Evolutionary conservation across 805 yeast species (phyloP).

Genomic region (Scheffersomyces coipomensis): DNA sequence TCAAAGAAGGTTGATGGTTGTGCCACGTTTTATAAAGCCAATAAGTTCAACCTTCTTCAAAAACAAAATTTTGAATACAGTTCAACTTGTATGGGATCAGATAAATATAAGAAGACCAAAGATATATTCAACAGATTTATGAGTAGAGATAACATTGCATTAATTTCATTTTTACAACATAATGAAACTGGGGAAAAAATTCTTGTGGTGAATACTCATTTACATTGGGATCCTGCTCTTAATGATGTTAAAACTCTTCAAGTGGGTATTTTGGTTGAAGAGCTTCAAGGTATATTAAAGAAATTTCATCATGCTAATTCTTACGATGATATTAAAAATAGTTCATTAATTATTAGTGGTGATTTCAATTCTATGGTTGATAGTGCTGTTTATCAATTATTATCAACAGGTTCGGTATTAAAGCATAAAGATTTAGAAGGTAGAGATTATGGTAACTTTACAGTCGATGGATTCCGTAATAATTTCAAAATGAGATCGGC

Average conservation of each 20-base stretch:
- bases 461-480: constrained; percentile 85
- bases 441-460: constrained; percentile 86
- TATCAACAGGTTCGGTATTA: constrained; percentile 77
- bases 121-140: constrained; percentile 94
- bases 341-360: constrained; percentile 87
- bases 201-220: constrained; percentile 84
- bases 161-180: constrained; percentile 73
- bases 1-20: constrained; percentile 96
- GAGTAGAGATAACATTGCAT: constrained; percentile 92
- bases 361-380: constrained; percentile 88
- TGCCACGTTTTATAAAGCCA: constrained; percentile 81
- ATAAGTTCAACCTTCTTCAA: constrained; percentile 68
- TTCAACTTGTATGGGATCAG: constrained; percentile 73
- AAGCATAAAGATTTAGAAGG: constrained; percentile 81
- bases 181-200: constrained; percentile 67
- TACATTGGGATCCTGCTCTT: constrained; percentile 97
- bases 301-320: constrained; percentile 44
- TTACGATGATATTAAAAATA: constrained; percentile 52
- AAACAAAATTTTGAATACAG: constrained; percentile 81
- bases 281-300: constrained; percentile 66
- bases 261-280: constrained; percentile 88
- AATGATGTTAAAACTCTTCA: constrained; percentile 96
- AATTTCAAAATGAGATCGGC: constrained; percentile 80
- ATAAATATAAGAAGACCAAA: constrained; percentile 86
- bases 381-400: constrained; percentile 89